These are phyloP conservation scores for Erodium trifolium DNA, from an alignment of 441 rosid genomes.

Conservation along the genomic window DNA sequence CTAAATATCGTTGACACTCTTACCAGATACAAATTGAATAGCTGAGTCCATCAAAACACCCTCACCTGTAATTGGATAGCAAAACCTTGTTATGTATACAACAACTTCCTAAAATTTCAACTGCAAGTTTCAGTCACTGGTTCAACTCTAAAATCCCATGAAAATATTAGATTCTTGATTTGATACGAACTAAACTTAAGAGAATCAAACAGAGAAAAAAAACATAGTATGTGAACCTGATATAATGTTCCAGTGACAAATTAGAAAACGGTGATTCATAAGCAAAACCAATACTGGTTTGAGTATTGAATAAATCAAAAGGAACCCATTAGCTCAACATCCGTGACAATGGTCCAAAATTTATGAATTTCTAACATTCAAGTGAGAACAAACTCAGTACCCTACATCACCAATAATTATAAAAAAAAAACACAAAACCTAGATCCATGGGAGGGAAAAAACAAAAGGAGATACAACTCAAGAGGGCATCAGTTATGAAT, in stretches of 20 bases:
- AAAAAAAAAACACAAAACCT: slow-evolving; percentile 12
- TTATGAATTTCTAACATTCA: not conserved
- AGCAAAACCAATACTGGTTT: slow-evolving; percentile 5
- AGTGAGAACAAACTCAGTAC: slow-evolving; percentile 12
- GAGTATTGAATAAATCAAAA: slow-evolving; percentile 20
- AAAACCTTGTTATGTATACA: slow-evolving; percentile 19
- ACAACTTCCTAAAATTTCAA: slow-evolving; percentile 13
- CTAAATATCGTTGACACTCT: not conserved
- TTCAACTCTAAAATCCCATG: slow-evolving; percentile 20
- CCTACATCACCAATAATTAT: slow-evolving; percentile 6
- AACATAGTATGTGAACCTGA: not conserved
- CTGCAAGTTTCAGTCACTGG: not conserved
- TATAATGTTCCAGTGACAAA: slow-evolving; percentile 8
- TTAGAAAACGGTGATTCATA: slow-evolving; percentile 5
- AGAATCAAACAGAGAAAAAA: slow-evolving; percentile 10
- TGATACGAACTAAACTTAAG: slow-evolving; percentile 18
- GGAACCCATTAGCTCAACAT: slow-evolving; percentile 7
- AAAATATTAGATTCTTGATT: slow-evolving; percentile 23
- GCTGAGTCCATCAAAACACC: slow-evolving; percentile 25
- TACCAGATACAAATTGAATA: not conserved
- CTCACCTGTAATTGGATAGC: slow-evolving; percentile 28
- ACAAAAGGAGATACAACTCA: slow-evolving; percentile 19
- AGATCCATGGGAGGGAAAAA: not conserved
- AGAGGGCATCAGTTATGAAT: slow-evolving; percentile 54
- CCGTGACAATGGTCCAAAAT: not conserved